Conservation (phyloP, 176 grass and related monocot genomes). For the Raddia guianensis region DNA sequence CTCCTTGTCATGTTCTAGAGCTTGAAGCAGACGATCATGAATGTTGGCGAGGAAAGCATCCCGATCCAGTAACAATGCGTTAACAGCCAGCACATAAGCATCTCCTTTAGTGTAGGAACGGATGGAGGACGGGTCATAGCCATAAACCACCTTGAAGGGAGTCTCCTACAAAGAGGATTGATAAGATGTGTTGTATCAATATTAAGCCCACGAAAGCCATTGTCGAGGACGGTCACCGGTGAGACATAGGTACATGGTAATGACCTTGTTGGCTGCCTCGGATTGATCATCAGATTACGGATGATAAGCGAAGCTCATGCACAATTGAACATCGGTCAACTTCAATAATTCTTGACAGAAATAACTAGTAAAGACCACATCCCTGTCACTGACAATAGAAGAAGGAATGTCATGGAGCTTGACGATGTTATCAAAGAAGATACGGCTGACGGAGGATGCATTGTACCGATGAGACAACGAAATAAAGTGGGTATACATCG, state of each 20-base stretch:
- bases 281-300: too few species aligned
- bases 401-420: too few species aligned
- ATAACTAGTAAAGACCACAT: too few species aligned
- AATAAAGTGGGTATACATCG: too few species aligned
- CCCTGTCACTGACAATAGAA: too few species aligned
- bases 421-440: too few species aligned
- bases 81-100: too few species aligned
- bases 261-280: not conserved
- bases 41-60: not conserved
- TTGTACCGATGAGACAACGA: too few species aligned
- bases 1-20: not conserved
- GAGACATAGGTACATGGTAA: not conserved
- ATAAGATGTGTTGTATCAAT: not conserved
- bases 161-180: fast-evolving
- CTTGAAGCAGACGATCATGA: not conserved
- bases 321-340: too few species aligned
- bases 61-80: not conserved
- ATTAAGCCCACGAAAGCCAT: not conserved
- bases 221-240: not conserved
- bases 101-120: not conserved
- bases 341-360: too few species aligned
- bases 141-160: not conserved
- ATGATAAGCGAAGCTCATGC: too few species aligned
- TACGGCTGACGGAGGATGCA: too few species aligned
- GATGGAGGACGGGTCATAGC: not conserved